phyloP scores from a whole-genome alignment of 176 grass and related monocot species.

The Dendrocalamus sinicus region DNA sequence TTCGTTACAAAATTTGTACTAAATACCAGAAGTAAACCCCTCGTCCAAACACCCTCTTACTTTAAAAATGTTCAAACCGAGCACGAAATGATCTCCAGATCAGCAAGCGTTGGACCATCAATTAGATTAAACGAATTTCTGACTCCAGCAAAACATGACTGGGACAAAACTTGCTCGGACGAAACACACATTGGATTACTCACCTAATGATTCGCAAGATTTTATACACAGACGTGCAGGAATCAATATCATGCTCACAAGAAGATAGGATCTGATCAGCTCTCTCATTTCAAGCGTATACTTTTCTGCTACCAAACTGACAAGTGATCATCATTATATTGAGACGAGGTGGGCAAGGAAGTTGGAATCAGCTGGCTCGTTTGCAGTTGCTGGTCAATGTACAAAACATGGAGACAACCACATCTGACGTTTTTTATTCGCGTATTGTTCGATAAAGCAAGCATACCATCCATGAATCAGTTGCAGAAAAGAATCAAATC shows the following conservation, averaged over 20 bases:
- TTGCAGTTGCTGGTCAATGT: background rate
- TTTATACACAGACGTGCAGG: background rate
- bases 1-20: background rate
- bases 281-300: background rate
- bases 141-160: background rate
- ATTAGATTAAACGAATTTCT: background rate
- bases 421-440: background rate
- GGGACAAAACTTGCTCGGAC: background rate
- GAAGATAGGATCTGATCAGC: background rate
- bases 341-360: constrained; percentile 25
- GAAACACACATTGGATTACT: background rate
- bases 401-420: background rate
- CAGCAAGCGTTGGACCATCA: background rate
- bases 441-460: constrained; percentile 6
- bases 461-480: background rate
- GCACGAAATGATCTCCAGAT: background rate
- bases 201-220: background rate
- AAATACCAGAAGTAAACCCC: no score
- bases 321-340: background rate
- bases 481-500: background rate
- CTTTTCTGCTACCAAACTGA: background rate
- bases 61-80: background rate
- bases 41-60: no score
- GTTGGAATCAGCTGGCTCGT: background rate
- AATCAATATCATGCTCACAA: background rate